Base-by-base conservation (phyloP, 495 filamentous ascomycete species). In the Aspergillus bertholletiae region DNA sequence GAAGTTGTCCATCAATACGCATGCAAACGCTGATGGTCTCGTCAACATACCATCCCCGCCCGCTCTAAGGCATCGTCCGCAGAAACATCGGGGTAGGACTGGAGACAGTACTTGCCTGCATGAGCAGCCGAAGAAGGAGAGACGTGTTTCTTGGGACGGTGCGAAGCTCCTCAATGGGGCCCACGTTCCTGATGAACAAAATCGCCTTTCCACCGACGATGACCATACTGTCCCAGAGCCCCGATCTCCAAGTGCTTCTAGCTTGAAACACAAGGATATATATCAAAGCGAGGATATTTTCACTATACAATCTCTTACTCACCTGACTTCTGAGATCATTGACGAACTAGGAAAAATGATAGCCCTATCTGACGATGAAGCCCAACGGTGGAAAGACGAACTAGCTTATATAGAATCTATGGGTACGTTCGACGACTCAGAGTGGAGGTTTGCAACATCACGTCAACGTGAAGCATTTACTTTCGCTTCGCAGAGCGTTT, bases 401-500 rank as follows among this genome's bases (percentile, higher is more conserved):
- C 18, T 78, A 13, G 64, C 67, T 30, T 61, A 63, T 23, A 74
- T 78, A 35, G 68, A 78, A 39, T 65, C 51, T 9, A 64, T 58
- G 45, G 73, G 74, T 13, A 71, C 55, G 27, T 74, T 73, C 35
- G 73, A 78, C 15, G 63, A 71, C 39, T 65, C 67, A 2, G 67
- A 74, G 17, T 74, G 73, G 72, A 61, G 53, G 17, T 70, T 68
- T 62, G 72, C 73, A 27, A 70, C 72, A n/a, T 39, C 57, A 27
- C 66, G 64, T 5, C 74, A 77, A 50, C 70, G 70, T 11, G 58
- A 70, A 40, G 70, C 64, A 11, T 78, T 74, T 41, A 59, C 73
- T 3, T 94, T 92, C 63, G 73, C 85, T 35, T 82, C 88, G 21
- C 88, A 93, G 57, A 88, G 84, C 46, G 67, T 91, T 3, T 92